Conservation (phyloP, 495 filamentous ascomycete genomes). For the Tuber microsphaerosporum region DNA sequence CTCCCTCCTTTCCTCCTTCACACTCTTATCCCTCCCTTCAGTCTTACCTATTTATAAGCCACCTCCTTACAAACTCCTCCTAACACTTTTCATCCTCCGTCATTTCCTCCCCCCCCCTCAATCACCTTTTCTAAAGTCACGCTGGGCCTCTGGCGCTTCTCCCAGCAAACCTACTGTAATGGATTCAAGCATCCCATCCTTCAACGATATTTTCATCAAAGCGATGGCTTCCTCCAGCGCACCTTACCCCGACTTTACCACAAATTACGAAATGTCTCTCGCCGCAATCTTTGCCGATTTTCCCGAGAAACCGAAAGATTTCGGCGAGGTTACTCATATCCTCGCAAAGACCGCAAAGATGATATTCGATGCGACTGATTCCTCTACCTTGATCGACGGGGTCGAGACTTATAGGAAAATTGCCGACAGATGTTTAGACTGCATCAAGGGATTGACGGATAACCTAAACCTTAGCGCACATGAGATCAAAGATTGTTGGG, state of each 20-base stretch:
- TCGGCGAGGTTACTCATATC: neutral
- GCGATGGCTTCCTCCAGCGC: neutral
- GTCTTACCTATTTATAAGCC: neutral
- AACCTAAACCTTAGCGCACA: neutral
- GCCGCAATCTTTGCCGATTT: neutral
- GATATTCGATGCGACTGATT: neutral
- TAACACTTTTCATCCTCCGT: neutral
- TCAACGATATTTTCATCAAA: neutral
- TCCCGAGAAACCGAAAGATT: neutral
- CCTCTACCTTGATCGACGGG: neutral
- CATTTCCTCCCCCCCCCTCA: neutral
- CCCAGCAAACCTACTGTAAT: neutral
- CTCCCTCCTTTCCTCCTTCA: neutral
- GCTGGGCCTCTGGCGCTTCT: neutral
- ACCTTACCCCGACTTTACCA: neutral
- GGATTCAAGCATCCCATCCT: neutral
- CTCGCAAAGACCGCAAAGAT: neutral
- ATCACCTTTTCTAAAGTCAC: neutral
- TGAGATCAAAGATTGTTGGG: conserved; percentile 1
- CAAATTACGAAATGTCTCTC: neutral
- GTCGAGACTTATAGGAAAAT: neutral
- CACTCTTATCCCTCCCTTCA: neutral
- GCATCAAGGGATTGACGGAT: neutral
- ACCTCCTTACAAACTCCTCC: neutral
- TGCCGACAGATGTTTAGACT: neutral